Percentiles rank a stretch among this genome's conserved stretches.
These are phyloP conservation scores for Microsporum audouinii DNA, from an alignment of 2,329 filamentous ascomycete genomes.

Conservation along the genomic window DNA sequence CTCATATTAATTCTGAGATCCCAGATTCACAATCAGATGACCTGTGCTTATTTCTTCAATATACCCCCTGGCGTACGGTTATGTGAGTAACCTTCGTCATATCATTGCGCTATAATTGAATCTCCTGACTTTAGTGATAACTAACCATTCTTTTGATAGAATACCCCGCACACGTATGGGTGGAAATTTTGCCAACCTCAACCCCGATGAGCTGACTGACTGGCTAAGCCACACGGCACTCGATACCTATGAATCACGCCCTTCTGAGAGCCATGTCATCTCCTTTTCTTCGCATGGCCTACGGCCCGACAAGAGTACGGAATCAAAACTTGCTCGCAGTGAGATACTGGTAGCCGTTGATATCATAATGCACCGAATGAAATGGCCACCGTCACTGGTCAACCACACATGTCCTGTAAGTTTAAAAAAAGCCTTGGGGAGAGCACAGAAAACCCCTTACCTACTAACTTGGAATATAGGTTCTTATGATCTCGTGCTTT, in stretches of 20 bases:
- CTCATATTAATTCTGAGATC: not conserved
- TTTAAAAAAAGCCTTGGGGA: not conserved
- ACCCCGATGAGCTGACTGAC: not conserved
- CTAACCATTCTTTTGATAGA: not conserved
- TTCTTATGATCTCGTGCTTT: not conserved
- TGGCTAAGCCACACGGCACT: not conserved
- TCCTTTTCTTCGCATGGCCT: not conserved
- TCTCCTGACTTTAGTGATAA: not conserved
- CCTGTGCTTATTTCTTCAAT: not conserved
- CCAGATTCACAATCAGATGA: not conserved
- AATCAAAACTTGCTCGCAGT: not conserved
- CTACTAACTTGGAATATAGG: not conserved
- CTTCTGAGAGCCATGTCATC: not conserved
- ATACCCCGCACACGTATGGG: not conserved
- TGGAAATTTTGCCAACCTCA: not conserved
- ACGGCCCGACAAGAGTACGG: not conserved
- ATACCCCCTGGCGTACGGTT: not conserved
- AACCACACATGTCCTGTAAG: not conserved
- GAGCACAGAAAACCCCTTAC: not conserved
- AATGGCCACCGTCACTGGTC: not conserved
- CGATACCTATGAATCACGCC: not conserved
- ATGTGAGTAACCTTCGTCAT: not conserved
- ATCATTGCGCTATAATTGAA: not conserved
- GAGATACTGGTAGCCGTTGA: not conserved
- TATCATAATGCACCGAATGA: not conserved